phyloP scores from a whole-genome alignment of 352 stramenopile species.

The Pythium graminicola region DNA sequence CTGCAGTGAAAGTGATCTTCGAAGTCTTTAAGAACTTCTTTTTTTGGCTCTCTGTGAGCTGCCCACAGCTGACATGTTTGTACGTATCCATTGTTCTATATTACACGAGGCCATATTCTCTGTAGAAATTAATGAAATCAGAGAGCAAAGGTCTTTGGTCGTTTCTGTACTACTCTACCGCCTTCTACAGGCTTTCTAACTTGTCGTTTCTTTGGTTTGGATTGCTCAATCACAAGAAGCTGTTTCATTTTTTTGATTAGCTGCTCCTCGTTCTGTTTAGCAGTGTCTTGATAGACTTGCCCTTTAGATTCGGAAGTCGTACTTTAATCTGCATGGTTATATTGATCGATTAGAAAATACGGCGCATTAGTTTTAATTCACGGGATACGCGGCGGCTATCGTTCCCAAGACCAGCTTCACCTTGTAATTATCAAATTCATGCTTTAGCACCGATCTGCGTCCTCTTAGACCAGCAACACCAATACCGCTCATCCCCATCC shows the following conservation, averaged over 20 bases:
- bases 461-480: conserved; percentile 3
- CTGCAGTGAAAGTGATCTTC: conserved; percentile 5
- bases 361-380: conserved; percentile 5
- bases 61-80: background rate
- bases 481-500: conserved; percentile 7
- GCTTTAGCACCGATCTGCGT: conserved; percentile 2
- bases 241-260: conserved; percentile 1
- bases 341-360: too few relatives aligned
- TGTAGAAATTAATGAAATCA: conserved; percentile 12
- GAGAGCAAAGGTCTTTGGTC: conserved; percentile 8
- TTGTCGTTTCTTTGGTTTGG: background rate
- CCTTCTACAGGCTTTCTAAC: conserved; percentile 2
- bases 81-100: background rate
- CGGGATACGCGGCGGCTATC: background rate
- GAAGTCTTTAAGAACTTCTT: conserved; percentile 6
- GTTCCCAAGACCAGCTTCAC: conserved; percentile 2
- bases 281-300: background rate
- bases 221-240: background rate
- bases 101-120: conserved; percentile 5
- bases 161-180: conserved; percentile 4
- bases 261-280: background rate
- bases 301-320: background rate
- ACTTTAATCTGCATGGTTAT: conserved; percentile 6
- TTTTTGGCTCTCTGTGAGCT: conserved; percentile 4
- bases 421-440: conserved; percentile 15